Evolutionary conservation across 805 yeast species (phyloP).

Genomic region (Kockiozyma suomiensis): DNA sequence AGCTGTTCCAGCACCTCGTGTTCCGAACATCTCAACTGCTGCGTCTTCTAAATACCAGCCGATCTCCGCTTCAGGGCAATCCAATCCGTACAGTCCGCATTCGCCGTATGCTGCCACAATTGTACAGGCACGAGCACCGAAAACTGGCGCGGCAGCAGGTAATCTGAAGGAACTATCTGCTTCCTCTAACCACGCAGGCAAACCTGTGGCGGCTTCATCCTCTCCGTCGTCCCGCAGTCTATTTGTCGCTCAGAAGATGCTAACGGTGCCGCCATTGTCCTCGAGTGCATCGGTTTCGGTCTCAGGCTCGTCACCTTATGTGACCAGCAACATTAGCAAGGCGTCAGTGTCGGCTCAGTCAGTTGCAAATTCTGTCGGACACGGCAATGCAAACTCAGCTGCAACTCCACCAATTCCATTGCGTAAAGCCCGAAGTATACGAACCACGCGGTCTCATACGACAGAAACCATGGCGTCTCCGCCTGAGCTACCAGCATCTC

Average conservation of each 20-base stretch:
- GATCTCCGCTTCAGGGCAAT: neutral
- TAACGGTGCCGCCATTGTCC: neutral
- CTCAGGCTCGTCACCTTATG: neutral
- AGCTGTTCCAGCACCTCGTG: neutral
- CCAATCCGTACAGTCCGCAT: neutral
- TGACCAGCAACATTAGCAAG: neutral
- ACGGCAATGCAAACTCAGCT: neutral
- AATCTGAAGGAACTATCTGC: neutral
- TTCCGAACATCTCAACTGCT: neutral
- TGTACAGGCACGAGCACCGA: neutral
- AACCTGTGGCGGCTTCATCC: no score
- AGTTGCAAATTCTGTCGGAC: no score
- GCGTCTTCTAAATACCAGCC: neutral
- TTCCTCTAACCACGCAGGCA: no score
- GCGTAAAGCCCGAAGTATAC: slow-evolving; percentile 17
- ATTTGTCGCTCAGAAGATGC: neutral
- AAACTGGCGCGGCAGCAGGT: neutral
- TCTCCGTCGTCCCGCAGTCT: neutral
- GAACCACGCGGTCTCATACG: slow-evolving; percentile 7
- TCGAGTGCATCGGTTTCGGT: neutral
- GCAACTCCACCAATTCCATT: slow-evolving; percentile 20
- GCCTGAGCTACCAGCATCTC: neutral
- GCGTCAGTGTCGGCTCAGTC: neutral
- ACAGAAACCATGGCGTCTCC: neutral
- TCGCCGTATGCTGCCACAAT: neutral